Percentiles rank a stretch among this genome's conserved stretches.
phyloP scores from a whole-genome alignment of 2,329 filamentous ascomycete species.

The Alternaria ventricosa region DNA sequence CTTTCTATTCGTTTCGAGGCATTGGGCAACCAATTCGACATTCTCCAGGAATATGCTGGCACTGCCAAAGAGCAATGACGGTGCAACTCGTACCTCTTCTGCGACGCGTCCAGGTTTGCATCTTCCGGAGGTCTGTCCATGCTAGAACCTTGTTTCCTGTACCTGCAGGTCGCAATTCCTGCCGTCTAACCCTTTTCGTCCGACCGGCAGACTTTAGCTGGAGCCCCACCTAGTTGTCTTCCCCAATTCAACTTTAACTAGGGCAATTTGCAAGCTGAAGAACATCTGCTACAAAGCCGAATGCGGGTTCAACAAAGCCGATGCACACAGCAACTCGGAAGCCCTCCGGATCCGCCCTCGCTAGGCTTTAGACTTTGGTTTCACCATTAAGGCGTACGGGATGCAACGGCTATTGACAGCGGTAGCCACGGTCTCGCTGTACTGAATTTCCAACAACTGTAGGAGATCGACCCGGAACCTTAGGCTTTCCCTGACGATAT shows the following conservation, averaged over 20 bases:
- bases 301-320: background rate
- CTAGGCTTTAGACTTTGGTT: background rate
- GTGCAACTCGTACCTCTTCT: background rate
- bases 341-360: background rate
- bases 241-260: background rate
- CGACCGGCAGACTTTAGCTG: background rate
- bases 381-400: background rate
- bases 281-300: background rate
- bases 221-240: background rate
- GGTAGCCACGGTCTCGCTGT: background rate
- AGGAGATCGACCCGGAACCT: background rate
- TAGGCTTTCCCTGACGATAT: background rate
- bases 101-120: background rate
- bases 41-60: background rate
- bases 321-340: background rate
- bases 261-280: background rate
- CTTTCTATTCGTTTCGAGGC: background rate
- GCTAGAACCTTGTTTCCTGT: constrained; percentile 8
- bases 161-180: constrained; percentile 9
- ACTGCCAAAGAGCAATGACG: background rate
- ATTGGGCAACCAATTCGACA: background rate
- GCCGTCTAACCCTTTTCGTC: constrained; percentile 1
- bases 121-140: background rate
- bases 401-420: background rate
- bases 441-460: background rate